Percentiles rank a stretch among this genome's conserved stretches.
These are phyloP conservation scores for Globisporangium ultimum DNA, from an alignment of 352 stramenopile species.

Conservation along the genomic window DNA sequence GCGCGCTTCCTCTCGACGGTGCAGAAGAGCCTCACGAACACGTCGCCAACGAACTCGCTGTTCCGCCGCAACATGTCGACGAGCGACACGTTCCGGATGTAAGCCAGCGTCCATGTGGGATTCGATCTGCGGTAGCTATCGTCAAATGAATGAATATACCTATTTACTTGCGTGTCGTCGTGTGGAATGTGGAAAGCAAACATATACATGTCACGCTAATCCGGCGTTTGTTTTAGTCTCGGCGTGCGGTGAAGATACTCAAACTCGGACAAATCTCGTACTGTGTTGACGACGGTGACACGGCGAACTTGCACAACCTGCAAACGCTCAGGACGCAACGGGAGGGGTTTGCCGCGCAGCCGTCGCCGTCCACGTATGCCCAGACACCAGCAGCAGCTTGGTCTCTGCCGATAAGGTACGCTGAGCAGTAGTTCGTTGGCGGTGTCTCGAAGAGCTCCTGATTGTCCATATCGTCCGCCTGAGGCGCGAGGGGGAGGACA, in stretches of 20 bases:
- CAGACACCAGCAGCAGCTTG: constrained; percentile 7
- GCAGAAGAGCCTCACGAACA: constrained; percentile 48
- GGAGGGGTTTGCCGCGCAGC: neutral
- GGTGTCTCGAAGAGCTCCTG: constrained; percentile 6
- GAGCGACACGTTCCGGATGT: constrained; percentile 30
- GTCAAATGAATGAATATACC: no score
- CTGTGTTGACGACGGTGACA: neutral
- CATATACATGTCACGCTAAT: no score
- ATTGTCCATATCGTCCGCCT: neutral
- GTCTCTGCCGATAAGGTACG: constrained; percentile 2
- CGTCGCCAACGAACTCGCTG: constrained; percentile 27
- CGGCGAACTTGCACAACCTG: constrained; percentile 5
- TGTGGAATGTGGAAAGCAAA: no score
- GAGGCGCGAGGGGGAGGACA: neutral
- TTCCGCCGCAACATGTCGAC: constrained; percentile 36
- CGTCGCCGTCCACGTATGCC: constrained; percentile 10
- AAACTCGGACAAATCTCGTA: neutral
- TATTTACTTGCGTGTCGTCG: no score
- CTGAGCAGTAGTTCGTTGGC: constrained; percentile 10
- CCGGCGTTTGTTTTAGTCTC: neutral
- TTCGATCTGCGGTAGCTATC: neutral
- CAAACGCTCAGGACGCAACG: constrained; percentile 3
- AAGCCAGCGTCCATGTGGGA: neutral
- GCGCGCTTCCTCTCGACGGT: constrained; percentile 49
- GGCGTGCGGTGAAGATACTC: neutral